Evolutionary conservation across 192 early-diverging fungal species (phyloP), one percentile per base, ranked within the genome.

Genomic region (Rhizophagus clarus): DNA sequence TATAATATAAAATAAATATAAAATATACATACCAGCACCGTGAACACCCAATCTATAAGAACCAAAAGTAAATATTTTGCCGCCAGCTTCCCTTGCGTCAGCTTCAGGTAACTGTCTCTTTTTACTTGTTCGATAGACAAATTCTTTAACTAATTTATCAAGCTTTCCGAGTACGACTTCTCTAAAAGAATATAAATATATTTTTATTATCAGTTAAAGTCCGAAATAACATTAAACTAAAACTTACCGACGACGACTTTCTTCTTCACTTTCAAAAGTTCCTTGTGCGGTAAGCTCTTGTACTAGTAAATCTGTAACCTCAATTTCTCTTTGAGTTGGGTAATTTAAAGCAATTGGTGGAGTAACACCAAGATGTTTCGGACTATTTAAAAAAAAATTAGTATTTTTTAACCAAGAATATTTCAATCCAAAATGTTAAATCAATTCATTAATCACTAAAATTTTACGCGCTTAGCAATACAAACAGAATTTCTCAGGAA

Each of bases 31-130:
- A 90, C 96, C 96, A 77, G 92, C 87, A 26, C 94, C 94, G 84
- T 99, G 97, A 11, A 97, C 98, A 20, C 98, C 98, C 31, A 98
- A 87, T 51, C 96, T 89, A 83, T 96, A 99, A 12, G 96, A 97
- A 8, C 98, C 98, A 86, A 97, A 99, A 2, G 98, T 97, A 79
- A 96, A 99, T 34, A 98, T 97, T 84, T 98, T 97, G 32, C 98
- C 97, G 28, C 96, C 96, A 26, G 92, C 94, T 66, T 96, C 93
- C 66, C 85, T 88, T 3, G 98, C 98, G 61, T 97, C 75, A 34
- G 89, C 82, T 83, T 97, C 98, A 15, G 96, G 89, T 61, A 94
- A 83, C n/a, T 89, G 90, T 69, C 91, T 88, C 68, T 91, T 93
- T 49, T 71, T 82, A 42, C 90, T 89, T 29, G 95, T 92, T n/a